Base-by-base conservation (phyloP, 2,329 filamentous ascomycete species). In the Penicillium corylophilum region DNA sequence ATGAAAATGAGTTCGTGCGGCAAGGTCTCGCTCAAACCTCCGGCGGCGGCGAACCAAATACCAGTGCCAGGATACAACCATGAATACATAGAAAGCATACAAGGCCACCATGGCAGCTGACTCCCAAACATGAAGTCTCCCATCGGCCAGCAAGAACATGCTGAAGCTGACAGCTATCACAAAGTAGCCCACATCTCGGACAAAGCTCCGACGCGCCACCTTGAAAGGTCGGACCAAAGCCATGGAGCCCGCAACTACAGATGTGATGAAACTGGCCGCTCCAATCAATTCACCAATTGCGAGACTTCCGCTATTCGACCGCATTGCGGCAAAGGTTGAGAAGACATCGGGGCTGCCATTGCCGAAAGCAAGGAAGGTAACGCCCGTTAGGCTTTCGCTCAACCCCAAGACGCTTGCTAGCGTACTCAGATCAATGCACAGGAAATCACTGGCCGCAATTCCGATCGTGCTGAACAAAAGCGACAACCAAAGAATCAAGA, bases 331-430 rank as follows among this genome's bases (percentile, higher is more conserved):
- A 74, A 99, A 97, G 2, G 94, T 99, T 60, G 92, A 96, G 73
- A 99, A 99, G 41, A 99, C 92, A 72, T 99, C 94, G 2, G 94
- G 94, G 55, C 93, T 97, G 46, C 94, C 94, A 77, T 99, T 99
- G 59, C 94, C 94, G 73, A 99, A 95, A 8, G 94, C 94, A 46
- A 99, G 77, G 65, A 99, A 95, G 0, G 94, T 99, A 24, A 99
- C 95, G 31, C 94, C 94, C 0, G 94, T 91, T 73, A 99, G 81
- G 70, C 90, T 97, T 76, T 99, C 92, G 71, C 92, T 96, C 77
- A 99, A 87, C 18, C 93, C 92, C 24, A 97, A 79, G 46, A 96
- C 84, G 50, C 82, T 87, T 20, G 94, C 87, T 63, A 99, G 94
- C 12, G 94, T 97, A 71, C 89, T 94, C 29, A 99, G 81, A 67